These are phyloP conservation scores for Sphaerulina vaccinii DNA, from an alignment of 2,329 filamentous ascomycete genomes.

Conservation along the genomic window DNA sequence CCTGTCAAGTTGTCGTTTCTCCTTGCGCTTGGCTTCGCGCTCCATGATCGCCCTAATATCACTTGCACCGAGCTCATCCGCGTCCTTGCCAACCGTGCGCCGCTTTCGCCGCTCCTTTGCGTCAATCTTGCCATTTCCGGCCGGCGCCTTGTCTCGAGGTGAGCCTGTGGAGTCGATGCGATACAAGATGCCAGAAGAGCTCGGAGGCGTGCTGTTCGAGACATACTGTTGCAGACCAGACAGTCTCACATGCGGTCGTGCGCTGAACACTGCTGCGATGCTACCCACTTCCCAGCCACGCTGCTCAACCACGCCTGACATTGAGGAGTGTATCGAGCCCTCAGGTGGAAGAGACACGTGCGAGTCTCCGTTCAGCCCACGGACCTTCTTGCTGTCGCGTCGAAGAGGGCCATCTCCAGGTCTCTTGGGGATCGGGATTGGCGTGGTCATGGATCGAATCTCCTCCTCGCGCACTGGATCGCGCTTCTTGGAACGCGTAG, in stretches of 20 bases:
- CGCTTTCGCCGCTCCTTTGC: slow-evolving; percentile 47
- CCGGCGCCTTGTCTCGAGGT: slow-evolving; percentile 13
- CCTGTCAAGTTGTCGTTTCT: slow-evolving; percentile 69
- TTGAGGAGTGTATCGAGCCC: slow-evolving; percentile 72
- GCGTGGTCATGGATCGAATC: slow-evolving; percentile 77
- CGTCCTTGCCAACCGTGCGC: slow-evolving; percentile 66
- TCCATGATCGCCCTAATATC: slow-evolving; percentile 88
- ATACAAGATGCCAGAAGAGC: slow-evolving; percentile 23
- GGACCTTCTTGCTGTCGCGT: slow-evolving; percentile 65
- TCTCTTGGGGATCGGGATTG: slow-evolving; percentile 61
- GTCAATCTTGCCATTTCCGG: slow-evolving; percentile 34
- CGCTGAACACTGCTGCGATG: slow-evolving; percentile 69
- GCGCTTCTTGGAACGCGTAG: slow-evolving; percentile 67
- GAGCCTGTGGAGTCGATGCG: slow-evolving; percentile 23
- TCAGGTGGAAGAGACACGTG: slow-evolving; percentile 72
- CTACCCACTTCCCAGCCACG: slow-evolving; percentile 77
- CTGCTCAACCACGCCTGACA: slow-evolving; percentile 72
- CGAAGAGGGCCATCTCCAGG: slow-evolving; percentile 47
- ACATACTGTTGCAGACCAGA: slow-evolving; percentile 63
- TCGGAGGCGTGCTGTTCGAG: slow-evolving; percentile 35
- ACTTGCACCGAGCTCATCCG: slow-evolving; percentile 79
- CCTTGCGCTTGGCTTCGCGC: slow-evolving; percentile 75
- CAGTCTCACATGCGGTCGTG: slow-evolving; percentile 78
- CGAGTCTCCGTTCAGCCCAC: slow-evolving; percentile 61
- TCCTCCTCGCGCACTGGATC: slow-evolving; percentile 81